Percentiles rank a stretch among this genome's conserved stretches.
Evolutionary conservation across 2,329 filamentous ascomycete genomes (phyloP).

Genomic region (Escovopsis weberi): DNA sequence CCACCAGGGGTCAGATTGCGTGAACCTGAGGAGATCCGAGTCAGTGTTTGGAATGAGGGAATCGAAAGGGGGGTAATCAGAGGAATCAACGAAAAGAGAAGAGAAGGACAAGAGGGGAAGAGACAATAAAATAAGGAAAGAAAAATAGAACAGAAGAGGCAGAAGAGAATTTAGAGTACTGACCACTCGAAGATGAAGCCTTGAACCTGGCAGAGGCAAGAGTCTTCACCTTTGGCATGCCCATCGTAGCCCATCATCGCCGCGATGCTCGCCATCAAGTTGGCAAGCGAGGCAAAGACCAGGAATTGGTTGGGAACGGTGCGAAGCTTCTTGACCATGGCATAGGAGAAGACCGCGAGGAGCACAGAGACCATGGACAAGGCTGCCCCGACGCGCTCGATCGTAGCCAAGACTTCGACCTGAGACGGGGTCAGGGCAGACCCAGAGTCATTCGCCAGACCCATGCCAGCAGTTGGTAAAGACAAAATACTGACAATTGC

Average conservation of each 20-base stretch:
- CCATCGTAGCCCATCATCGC: constrained; percentile 59
- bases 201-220: constrained; percentile 45
- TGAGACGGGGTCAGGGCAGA: constrained; percentile 20
- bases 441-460: background rate
- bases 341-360: constrained; percentile 34
- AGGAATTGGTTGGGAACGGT: constrained; percentile 42
- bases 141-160: no score
- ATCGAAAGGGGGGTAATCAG: no score
- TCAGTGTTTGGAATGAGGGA: background rate
- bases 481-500: no score
- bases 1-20: constrained; percentile 63
- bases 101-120: no score
- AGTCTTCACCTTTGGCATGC: constrained; percentile 36
- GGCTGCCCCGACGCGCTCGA: constrained; percentile 39
- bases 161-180: constrained; percentile 13
- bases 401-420: constrained; percentile 30
- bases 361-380: constrained; percentile 37
- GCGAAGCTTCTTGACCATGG: constrained; percentile 34
- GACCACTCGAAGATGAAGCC: constrained; percentile 53
- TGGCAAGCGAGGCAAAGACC: constrained; percentile 22
- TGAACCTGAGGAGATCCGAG: constrained; percentile 41
- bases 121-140: no score
- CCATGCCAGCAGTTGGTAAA: background rate
- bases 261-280: constrained; percentile 42
- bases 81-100: no score